Base-by-base conservation (phyloP, 768 basidiomycete species). In the Crepidotus variabilis region DNA sequence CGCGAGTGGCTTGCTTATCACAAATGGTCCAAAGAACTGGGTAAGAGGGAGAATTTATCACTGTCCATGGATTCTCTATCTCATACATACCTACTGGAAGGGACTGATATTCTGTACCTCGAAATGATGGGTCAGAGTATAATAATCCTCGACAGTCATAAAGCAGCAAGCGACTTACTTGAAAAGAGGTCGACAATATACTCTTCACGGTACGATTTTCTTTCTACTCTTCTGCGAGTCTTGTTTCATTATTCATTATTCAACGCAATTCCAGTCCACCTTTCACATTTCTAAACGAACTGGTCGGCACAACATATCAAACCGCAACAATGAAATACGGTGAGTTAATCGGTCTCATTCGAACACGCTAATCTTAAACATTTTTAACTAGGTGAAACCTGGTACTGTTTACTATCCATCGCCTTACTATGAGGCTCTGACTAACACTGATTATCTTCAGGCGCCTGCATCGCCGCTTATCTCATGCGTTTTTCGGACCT, bases 151-250 rank as follows among this genome's bases (percentile, higher is more conserved):
- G 74, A 75, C 53, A 69, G 72, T 1, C 50, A 68, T 6, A 65
- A 76, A 35, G 71, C 74, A 1, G 72, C 71, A 2, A 58, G 60
- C 9, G 78, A 78, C 10, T 67, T 80, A 11, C 64, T 81, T 52
- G 78, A 79, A 49, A 75, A 70, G 52, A 63, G 74, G 16, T 76
- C 73, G 8, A 54, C 65, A 18, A 72, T 74, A 14, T 78, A 79
- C 61, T 79, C 73, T 1, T 71, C 68, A 50, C 59, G 74, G 67
- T 69, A 51, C 3, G 60, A 5, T 14, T 43, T 43, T 16, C 47
- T n/a, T 6, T 11, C 3, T 9, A 5, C 11, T 28, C 9, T 21
- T 18, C 5, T 24, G 24, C 14, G 39, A 32, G n/a, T n/a, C n/a
- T n/a, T 13, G 16, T 34, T 13, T 34, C 13, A 10, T 22, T 24